Conservation (phyloP, 1,284 basidiomycete genomes). For the Tausonia pullulans region DNA sequence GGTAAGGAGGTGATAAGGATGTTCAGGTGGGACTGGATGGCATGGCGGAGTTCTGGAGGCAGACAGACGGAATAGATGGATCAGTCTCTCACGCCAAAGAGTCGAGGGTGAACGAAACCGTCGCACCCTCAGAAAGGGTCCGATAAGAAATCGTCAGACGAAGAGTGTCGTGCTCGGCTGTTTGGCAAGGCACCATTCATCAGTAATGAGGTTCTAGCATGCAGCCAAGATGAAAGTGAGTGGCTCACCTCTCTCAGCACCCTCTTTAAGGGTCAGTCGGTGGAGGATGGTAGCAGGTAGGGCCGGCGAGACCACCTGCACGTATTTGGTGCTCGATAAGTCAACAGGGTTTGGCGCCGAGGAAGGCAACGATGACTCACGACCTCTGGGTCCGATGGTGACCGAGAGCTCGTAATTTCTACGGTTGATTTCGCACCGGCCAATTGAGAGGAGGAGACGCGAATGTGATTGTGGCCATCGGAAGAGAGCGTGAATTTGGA, state of each 20-base stretch:
- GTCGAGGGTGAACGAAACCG: not conserved
- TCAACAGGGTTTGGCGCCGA: no score
- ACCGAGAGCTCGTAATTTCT: conserved; percentile 17
- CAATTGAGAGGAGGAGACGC: conserved; percentile 23
- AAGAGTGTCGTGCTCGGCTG: conserved; percentile 10
- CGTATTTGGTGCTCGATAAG: no score
- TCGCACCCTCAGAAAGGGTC: conserved; percentile 7
- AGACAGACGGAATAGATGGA: not conserved
- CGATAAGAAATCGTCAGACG: conserved; percentile 11
- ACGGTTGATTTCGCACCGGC: conserved; percentile 21
- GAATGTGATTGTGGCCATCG: conserved; percentile 29
- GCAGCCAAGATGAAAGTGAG: no score
- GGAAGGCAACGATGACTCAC: no score
- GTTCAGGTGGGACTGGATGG: not conserved
- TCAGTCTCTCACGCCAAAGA: no score
- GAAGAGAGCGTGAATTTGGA: conserved; percentile 36
- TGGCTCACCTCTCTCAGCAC: no score
- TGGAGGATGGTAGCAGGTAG: no score
- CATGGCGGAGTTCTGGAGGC: not conserved
- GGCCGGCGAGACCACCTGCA: no score
- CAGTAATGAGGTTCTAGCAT: no score
- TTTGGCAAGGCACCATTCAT: not conserved
- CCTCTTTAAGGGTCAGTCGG: no score
- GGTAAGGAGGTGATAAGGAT: not conserved
- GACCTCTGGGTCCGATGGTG: no score